Percentiles rank a stretch among this genome's conserved stretches.
These are phyloP conservation scores for Rhizopogon salebrosus DNA, from an alignment of 768 basidiomycete genomes.

Conservation along the genomic window DNA sequence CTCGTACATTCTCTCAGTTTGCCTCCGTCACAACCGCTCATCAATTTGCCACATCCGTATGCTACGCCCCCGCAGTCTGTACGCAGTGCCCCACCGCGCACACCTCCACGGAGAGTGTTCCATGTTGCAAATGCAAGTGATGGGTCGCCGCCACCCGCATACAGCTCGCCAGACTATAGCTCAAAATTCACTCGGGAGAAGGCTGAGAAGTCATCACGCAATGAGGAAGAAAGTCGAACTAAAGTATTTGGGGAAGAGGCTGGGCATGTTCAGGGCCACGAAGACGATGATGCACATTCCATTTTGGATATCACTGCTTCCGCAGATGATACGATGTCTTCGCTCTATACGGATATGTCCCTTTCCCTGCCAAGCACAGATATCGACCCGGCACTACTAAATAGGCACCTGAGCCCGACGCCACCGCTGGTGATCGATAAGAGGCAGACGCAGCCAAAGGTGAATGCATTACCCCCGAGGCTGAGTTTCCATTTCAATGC, in stretches of 20 bases:
- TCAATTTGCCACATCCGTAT: constrained; percentile 2
- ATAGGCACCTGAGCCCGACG: constrained; percentile 13
- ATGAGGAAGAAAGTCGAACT: background rate
- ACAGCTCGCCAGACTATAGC: constrained; percentile 22
- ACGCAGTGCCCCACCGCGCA: constrained; percentile 17
- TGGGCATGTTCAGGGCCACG: background rate
- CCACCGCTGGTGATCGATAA: constrained; percentile 30
- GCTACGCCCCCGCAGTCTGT: background rate
- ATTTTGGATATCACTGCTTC: constrained; percentile 20
- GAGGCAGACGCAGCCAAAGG: constrained; percentile 5
- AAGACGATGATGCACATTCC: constrained; percentile 12
- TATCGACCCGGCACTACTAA: constrained; percentile 5
- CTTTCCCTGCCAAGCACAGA: constrained; percentile 6
- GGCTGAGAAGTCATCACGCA: background rate
- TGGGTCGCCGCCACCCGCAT: constrained; percentile 44
- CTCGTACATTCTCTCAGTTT: constrained; percentile 19
- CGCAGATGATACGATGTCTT: constrained; percentile 5
- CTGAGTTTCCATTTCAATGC: constrained; percentile 42
- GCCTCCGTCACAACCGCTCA: constrained; percentile 11
- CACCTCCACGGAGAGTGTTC: constrained; percentile 35
- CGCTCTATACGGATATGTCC: constrained; percentile 10
- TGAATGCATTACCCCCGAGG: constrained; percentile 38
- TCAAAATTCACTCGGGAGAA: constrained; percentile 15
- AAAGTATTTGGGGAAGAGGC: constrained; percentile 6
- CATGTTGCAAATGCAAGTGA: constrained; percentile 36